Conservation (phyloP, 768 basidiomycete species). For the Brasilioporus rufonigricans region DNA sequence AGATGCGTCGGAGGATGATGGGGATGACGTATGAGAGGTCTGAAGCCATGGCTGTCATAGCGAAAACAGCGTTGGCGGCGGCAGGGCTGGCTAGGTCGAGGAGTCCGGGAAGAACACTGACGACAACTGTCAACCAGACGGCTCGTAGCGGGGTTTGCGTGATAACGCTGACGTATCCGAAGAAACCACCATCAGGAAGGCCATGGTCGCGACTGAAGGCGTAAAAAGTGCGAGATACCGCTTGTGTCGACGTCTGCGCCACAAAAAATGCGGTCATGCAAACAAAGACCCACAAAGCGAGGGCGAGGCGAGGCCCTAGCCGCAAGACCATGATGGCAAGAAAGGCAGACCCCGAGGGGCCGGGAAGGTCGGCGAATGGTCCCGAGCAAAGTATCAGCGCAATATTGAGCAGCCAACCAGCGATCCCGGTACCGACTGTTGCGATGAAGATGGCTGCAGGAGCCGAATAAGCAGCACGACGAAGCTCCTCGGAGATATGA, state of each 20-base stretch:
- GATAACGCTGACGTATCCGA: constrained; percentile 43
- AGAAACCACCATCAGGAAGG: constrained; percentile 57
- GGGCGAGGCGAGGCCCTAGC: constrained; percentile 48
- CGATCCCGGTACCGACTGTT: constrained; percentile 44
- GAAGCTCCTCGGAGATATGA: constrained; percentile 44
- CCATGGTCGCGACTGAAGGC: constrained; percentile 56
- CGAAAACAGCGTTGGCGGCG: constrained; percentile 57
- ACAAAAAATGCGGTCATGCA: constrained; percentile 66
- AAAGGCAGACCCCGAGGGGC: constrained; percentile 53
- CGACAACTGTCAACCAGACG: constrained; percentile 49
- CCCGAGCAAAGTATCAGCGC: constrained; percentile 59
- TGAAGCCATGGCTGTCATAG: constrained; percentile 49
- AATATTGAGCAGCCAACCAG: constrained; percentile 68
- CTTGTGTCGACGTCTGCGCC: constrained; percentile 49
- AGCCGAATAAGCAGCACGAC: constrained; percentile 48
- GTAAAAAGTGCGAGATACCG: constrained; percentile 56
- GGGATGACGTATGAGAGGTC: constrained; percentile 61
- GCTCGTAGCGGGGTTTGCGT: constrained; percentile 58
- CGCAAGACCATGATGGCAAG: constrained; percentile 55
- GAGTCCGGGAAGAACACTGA: constrained; percentile 43
- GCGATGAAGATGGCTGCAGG: constrained; percentile 45
- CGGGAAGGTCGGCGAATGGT: constrained; percentile 46
- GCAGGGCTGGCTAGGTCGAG: constrained; percentile 51
- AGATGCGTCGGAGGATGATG: constrained; percentile 50
- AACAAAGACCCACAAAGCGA: constrained; percentile 56